Base-by-base conservation (phyloP, 148 eudicot genomes). In the Rheum nobile region DNA sequence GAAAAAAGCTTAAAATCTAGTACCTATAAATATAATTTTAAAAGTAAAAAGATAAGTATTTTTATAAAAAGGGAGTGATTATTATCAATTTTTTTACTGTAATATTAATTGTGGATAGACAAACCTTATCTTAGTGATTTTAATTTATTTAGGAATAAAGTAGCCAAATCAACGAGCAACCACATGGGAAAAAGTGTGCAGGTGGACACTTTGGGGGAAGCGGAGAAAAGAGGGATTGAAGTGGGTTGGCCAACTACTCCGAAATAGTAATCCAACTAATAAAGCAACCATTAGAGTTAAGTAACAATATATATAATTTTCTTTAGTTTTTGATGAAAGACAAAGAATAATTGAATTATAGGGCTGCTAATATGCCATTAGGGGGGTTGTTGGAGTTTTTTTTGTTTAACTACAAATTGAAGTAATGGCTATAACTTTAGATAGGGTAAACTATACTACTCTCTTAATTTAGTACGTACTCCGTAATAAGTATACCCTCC, bases 171-270 rank as follows among this genome's bases (percentile, higher is more conserved):
- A 46, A 46, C 4, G 52, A 46, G 3, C 52, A 46, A 17, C 52
- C 52, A 46, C 52, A 16, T 46, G 52, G 52, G n/a, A 17, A 46
- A 46, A 17, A 46, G 6, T 50, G n/a, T n/a, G n/a, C n/a, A n/a
- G 57, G 57, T 19, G 8, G n/a, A 50, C 6, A n/a, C 46, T 6
- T 4, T 6, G 52, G 21, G 16, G 21, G 52, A 47, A 3, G 52
- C n/a, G 11, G n/a, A 47, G n/a, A n/a, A 43, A 9, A 9, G 14
- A 39, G 10, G 43, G 22, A 47, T 46, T 50, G 26, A 21, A 50
- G 57, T 50, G 57, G 57, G 57, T 50, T 50, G 57, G 57, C 57
- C 57, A 50, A 19, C 57, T n/a, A 50, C 57, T 50, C 26, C 57
- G n/a, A 21, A 21, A 5, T 10, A n/a, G 9, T 21, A 16, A 41